A percentile compares a stretch with the other conserved stretches of the same genome.
Conservation (phyloP, 352 stramenopile genomes). For the Blastocystis hominis region DNA sequence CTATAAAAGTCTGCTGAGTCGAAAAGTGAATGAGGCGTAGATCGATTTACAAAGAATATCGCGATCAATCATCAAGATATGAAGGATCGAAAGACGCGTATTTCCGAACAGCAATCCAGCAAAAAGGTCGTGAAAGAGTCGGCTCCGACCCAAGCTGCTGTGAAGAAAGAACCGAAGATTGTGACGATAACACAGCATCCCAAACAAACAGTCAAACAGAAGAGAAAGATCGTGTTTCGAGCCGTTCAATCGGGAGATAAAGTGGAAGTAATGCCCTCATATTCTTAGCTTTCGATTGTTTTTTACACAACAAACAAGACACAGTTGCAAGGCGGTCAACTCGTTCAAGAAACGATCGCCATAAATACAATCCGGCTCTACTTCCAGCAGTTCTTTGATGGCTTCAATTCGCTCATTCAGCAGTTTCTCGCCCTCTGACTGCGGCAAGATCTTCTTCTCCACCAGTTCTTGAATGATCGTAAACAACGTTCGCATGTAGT, state of each 20-base stretch:
- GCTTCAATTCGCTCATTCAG: not conserved
- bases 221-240: not conserved
- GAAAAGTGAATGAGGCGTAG: not conserved
- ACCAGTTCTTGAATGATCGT: slow-evolving; percentile 76
- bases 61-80: slow-evolving; percentile 19
- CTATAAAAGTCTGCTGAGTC: not conserved
- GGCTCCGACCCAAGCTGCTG: too few relatives aligned
- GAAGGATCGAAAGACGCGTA: not conserved
- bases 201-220: not conserved
- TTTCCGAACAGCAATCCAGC: not conserved
- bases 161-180: not conserved
- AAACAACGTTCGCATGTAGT: slow-evolving; percentile 74
- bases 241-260: not conserved
- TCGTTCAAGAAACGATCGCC: not conserved
- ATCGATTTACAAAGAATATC: slow-evolving; percentile 7
- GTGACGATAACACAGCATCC: not conserved
- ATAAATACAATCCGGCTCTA: slow-evolving; percentile 47
- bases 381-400: not conserved
- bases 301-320: not conserved
- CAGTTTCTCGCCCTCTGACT: not conserved
- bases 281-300: not conserved
- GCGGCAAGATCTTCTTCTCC: not conserved
- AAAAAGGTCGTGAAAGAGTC: too few relatives aligned
- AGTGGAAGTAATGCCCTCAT: not conserved
- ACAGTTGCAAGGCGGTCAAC: not conserved